Evolutionary conservation across 129 eudicot species (phyloP), one percentile per base, ranked within the genome.

Genomic region (Deinandra increscens): DNA sequence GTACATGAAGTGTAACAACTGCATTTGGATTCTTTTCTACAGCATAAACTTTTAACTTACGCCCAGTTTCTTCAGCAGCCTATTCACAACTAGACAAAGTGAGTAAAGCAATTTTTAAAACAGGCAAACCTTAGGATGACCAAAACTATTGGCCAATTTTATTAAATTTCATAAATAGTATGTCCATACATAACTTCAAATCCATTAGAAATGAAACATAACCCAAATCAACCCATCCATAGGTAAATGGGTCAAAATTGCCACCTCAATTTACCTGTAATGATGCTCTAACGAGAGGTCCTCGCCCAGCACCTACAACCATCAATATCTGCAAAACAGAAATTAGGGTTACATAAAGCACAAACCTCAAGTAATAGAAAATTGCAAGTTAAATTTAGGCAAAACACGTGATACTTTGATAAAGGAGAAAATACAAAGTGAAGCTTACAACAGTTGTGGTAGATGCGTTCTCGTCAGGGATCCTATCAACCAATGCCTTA

Each of bases 241-340:
- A 8, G 8, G 29, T 36, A 34, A 12, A 69, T 0, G 5, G 23
- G 39, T 3, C 22, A 11, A 12, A 19, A 7, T 14, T 39, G 19
- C 36, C 26, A 15, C 29, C n/a, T 8, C 22, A 15, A 60, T 43
- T 23, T 50, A 92, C 98, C 96, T 93, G 91, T 72, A 89, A 73
- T 3, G 98, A 87, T 70, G 98, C 98, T 83, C 98, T 75, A 48
- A 93, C 98, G 78, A 93, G 98, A 78, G 98, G 98, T 20, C 98
- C 98, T 46, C 98, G 79, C 46, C 98, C 98, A 69, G 98, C 98
- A 55, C 98, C 97, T 46, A 93, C 98, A 84, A 93, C 98, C 98
- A 93, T 93, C 82, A 93, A 75, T 53, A 93, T 86, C 98, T 93
- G 74, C 43, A 60, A 44, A 69, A 13, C 12, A 6, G 29, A 50